Evolutionary conservation across 371 early-diverging fungal species (phyloP).

Genomic region (Syncephalastrum sp.): DNA sequence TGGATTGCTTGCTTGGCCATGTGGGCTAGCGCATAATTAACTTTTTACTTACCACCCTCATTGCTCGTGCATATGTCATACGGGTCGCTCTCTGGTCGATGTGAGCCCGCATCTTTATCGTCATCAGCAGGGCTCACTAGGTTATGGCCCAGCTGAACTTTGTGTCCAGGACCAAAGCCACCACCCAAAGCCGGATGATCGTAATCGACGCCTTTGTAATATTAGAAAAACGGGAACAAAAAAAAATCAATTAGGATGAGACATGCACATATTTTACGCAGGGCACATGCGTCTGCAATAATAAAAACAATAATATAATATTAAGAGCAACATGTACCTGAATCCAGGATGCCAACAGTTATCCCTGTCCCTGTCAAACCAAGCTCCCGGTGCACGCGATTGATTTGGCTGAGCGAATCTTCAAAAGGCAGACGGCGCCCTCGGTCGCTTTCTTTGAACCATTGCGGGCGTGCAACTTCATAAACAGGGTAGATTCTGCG

Average conservation of each 20-base stretch:
- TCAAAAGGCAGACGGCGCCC: conserved; percentile 12
- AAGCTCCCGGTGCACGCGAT: conserved; percentile 7
- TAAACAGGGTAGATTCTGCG: conserved; percentile 30
- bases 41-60: conserved; percentile 18
- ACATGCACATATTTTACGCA: conserved; percentile 1
- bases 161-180: conserved; percentile 56
- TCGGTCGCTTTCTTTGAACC: conserved; percentile 4
- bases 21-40: neutral
- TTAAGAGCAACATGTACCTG: conserved; percentile 9
- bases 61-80: conserved; percentile 22
- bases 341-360: conserved; percentile 28
- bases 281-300: neutral
- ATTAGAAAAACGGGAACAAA: neutral
- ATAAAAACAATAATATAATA: neutral
- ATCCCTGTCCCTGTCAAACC: conserved; percentile 21
- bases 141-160: conserved; percentile 37
- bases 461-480: conserved; percentile 30
- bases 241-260: neutral
- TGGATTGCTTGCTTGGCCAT: too few relatives aligned
- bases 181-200: conserved; percentile 66
- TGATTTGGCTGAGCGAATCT: conserved; percentile 12
- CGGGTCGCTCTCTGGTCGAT: conserved; percentile 16
- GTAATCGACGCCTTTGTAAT: conserved; percentile 46
- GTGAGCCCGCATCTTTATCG: conserved; percentile 17
- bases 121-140: conserved; percentile 24